Evolutionary conservation across 768 basidiomycete species (phyloP).

Genomic region (Boletus tylopilopsis): DNA sequence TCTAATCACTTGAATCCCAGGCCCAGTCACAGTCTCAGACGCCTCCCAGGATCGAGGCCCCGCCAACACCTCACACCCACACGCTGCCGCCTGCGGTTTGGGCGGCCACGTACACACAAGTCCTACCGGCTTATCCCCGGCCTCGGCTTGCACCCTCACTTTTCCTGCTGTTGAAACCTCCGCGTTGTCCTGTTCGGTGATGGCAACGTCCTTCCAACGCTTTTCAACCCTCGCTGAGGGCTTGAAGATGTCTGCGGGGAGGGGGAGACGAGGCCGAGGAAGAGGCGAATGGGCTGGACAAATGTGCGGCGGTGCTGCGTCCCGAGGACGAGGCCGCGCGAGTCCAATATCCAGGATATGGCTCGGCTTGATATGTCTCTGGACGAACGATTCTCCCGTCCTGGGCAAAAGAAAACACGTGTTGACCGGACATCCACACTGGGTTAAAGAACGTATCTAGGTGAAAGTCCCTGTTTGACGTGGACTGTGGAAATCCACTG

Average conservation of each 20-base stretch:
- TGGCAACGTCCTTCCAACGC: slow-evolving; percentile 28
- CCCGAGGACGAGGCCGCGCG: neutral
- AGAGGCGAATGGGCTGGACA: neutral
- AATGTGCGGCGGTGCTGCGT: neutral
- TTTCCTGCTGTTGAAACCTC: neutral
- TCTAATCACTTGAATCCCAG: neutral
- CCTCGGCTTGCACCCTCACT: neutral
- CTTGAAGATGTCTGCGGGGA: neutral
- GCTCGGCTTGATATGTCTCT: neutral
- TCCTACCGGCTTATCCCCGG: neutral
- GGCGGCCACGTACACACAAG: slow-evolving; percentile 27
- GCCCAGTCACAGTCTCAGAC: neutral
- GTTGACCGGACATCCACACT: slow-evolving; percentile 32
- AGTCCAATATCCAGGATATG: neutral
- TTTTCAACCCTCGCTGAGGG: slow-evolving; percentile 7
- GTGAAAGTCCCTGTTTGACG: slow-evolving; percentile 42
- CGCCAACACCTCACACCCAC: slow-evolving; percentile 3
- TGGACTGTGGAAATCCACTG: neutral
- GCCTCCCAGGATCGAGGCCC: neutral
- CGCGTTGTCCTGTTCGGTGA: slow-evolving; percentile 27
- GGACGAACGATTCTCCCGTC: slow-evolving; percentile 17
- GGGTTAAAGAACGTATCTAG: slow-evolving; percentile 42
- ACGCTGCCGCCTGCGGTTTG: neutral
- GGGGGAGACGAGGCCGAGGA: neutral
- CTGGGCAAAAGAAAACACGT: slow-evolving; percentile 21